A percentile compares a stretch with the other conserved stretches of the same genome.
phyloP scores from a whole-genome alignment of 495 filamentous ascomycete genomes.

The Xylaria acuta region DNA sequence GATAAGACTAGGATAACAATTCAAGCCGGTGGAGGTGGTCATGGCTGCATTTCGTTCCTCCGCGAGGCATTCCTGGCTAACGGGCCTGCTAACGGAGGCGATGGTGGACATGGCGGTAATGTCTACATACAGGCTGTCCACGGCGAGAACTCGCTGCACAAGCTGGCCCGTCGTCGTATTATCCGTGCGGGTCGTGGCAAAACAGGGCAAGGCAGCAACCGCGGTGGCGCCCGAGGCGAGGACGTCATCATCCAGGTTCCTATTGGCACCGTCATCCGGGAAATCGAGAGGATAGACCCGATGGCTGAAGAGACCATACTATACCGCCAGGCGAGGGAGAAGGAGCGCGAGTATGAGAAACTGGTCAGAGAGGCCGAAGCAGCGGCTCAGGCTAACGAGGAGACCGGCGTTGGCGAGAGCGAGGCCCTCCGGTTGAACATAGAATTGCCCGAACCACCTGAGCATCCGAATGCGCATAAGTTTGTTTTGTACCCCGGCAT shows the following conservation, averaged over 20 bases:
- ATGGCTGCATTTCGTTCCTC: conserved; percentile 92
- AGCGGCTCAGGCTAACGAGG: conserved; percentile 40
- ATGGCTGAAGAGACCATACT: conserved; percentile 65
- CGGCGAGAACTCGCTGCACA: conserved; percentile 90
- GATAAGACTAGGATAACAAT: conserved; percentile 82
- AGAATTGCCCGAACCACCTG: conserved; percentile 38
- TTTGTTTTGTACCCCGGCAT: conserved; percentile 86
- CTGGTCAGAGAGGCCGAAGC: conserved; percentile 37
- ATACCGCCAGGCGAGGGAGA: conserved; percentile 42
- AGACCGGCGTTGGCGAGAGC: conserved; percentile 41
- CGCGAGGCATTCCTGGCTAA: conserved; percentile 85
- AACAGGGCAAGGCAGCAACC: conserved; percentile 83
- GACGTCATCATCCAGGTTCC: conserved; percentile 90
- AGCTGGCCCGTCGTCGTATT: conserved; percentile 77
- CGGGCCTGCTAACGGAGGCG: conserved; percentile 95
- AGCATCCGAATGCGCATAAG: conserved; percentile 62
- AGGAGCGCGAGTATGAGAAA: conserved; percentile 41
- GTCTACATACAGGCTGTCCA: conserved; percentile 93
- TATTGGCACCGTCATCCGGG: conserved; percentile 87
- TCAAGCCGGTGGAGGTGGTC: conserved; percentile 78
- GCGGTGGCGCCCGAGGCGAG: conserved; percentile 79
- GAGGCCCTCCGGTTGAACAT: conserved; percentile 28
- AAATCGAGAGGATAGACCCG: conserved; percentile 79
- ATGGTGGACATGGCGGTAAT: conserved; percentile 89
- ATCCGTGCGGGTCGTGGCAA: conserved; percentile 80